These are phyloP conservation scores for Nemania abortiva DNA, from an alignment of 2,329 filamentous ascomycete genomes.

Conservation along the genomic window DNA sequence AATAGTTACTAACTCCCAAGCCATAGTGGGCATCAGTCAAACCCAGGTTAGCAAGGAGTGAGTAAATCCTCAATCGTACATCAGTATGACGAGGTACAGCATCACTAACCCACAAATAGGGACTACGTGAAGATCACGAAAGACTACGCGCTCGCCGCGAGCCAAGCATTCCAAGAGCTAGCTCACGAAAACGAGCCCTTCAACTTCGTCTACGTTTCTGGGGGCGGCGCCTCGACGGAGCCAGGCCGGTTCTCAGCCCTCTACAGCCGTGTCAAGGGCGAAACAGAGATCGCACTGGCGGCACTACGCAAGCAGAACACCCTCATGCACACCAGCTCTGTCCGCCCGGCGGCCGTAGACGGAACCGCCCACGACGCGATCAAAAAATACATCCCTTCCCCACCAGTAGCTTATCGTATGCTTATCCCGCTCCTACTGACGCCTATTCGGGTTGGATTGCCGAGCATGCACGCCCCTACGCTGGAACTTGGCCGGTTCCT, in stretches of 20 bases:
- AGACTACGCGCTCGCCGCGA: conserved; percentile 72
- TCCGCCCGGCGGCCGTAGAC: conserved; percentile 73
- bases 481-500: conserved; percentile 58
- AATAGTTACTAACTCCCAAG: conserved; percentile 7
- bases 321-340: conserved; percentile 65
- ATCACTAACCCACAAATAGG: conserved; percentile 44
- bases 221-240: conserved; percentile 68
- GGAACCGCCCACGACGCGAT: conserved; percentile 56
- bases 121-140: conserved; percentile 77
- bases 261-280: conserved; percentile 75
- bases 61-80: conserved; percentile 39
- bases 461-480: conserved; percentile 57
- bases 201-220: conserved; percentile 79
- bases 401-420: conserved; percentile 38
- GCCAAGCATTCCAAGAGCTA: conserved; percentile 53
- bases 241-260: conserved; percentile 68
- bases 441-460: conserved; percentile 38
- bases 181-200: conserved; percentile 61
- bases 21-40: conserved; percentile 69
- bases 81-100: background rate
- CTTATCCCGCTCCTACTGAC: conserved; percentile 44
- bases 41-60: conserved; percentile 70
- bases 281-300: conserved; percentile 71
- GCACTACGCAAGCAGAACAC: conserved; percentile 60
- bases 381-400: conserved; percentile 56